Percentiles rank a stretch among this genome's conserved stretches.
These are phyloP conservation scores for Haplosporangium gracile DNA, from an alignment of 192 early-diverging fungal species.

Conservation along the genomic window DNA sequence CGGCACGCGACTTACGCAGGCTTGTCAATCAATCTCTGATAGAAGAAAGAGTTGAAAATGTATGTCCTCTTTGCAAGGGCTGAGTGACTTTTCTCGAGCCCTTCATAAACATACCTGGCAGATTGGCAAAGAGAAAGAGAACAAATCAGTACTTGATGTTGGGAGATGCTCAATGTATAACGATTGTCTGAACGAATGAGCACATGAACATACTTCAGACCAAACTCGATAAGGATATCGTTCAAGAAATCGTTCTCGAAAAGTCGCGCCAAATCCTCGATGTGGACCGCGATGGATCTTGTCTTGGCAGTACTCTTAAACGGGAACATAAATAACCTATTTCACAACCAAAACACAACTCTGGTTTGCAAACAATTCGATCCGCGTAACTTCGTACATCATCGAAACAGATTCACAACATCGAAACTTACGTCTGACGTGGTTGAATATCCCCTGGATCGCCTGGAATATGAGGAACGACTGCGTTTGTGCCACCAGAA, in stretches of 20 bases:
- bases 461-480: neutral
- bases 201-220: conserved; percentile 66
- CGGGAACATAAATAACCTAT: conserved; percentile 42
- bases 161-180: neutral
- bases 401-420: neutral
- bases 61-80: conserved; percentile 66
- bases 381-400: neutral
- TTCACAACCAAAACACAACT: neutral
- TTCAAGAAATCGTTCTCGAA: conserved; percentile 82
- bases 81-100: conserved; percentile 53
- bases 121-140: neutral
- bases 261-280: conserved; percentile 72
- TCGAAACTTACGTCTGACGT: neutral
- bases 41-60: conserved; percentile 88
- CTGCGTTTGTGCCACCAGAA: no score
- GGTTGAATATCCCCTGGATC: neutral
- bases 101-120: conserved; percentile 44
- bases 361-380: neutral
- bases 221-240: conserved; percentile 90
- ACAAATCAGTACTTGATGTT: neutral
- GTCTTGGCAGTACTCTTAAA: conserved; percentile 36
- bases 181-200: neutral
- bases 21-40: conserved; percentile 68
- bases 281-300: conserved; percentile 68
- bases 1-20: conserved; percentile 32